Conservation (phyloP, 2,329 filamentous ascomycete genomes). For the Verticillium isaacii region DNA sequence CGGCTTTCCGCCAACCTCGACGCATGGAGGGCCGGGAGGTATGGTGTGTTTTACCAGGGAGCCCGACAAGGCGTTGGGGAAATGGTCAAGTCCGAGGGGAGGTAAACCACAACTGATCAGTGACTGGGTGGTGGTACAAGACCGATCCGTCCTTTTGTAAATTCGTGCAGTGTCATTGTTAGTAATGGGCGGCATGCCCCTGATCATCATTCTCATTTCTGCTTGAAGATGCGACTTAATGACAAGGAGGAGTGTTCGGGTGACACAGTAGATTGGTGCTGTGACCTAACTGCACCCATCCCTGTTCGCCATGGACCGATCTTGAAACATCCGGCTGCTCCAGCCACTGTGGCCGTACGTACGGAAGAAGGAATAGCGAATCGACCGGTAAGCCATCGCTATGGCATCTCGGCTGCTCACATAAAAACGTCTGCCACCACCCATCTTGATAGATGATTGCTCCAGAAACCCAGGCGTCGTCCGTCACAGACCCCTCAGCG, state of each 20-base stretch:
- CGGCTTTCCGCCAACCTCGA: not conserved
- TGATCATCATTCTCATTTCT: not conserved
- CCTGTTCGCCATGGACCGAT: too few species aligned
- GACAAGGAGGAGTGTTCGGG: not conserved
- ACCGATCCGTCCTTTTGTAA: not conserved
- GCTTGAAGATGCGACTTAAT: not conserved
- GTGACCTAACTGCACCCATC: too few species aligned
- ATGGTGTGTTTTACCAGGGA: not conserved
- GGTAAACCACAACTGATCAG: not conserved
- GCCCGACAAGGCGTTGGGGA: not conserved
- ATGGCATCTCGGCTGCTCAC: too few species aligned
- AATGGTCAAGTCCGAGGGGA: not conserved
- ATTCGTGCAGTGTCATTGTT: not conserved
- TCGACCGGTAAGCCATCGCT: too few species aligned
- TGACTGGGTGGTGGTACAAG: too few species aligned
- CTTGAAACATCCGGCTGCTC: too few species aligned
- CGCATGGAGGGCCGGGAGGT: not conserved
- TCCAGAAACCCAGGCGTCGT: too few species aligned
- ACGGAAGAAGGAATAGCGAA: too few species aligned
- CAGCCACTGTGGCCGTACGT: too few species aligned
- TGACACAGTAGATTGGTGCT: not conserved
- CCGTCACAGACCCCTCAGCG: too few species aligned
- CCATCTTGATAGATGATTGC: too few species aligned
- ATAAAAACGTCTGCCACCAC: too few species aligned
- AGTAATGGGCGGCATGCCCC: not conserved